Evolutionary conservation across 495 filamentous ascomycete species (phyloP).

Genomic region (Penicillium bialowiezense): DNA sequence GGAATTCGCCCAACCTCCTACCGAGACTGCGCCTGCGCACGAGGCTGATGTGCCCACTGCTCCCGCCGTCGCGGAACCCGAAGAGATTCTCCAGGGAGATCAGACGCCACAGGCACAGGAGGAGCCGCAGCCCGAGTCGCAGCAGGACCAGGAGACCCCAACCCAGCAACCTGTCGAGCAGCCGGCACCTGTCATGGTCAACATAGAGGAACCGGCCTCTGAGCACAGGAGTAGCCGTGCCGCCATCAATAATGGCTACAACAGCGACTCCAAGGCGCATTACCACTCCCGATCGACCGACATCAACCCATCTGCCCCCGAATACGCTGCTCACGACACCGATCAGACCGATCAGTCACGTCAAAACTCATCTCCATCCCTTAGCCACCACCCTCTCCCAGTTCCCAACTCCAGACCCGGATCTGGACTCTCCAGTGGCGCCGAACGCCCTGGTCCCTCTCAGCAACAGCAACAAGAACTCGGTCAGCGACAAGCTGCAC

Average conservation of each 20-base stretch:
- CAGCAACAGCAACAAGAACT: constrained; percentile 41
- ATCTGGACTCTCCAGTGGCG: constrained; percentile 47
- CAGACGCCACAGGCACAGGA: constrained; percentile 16
- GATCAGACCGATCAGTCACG: constrained; percentile 42
- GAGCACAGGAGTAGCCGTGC: constrained; percentile 30
- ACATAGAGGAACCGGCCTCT: constrained; percentile 32
- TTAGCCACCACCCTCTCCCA: constrained; percentile 40
- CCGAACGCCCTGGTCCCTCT: constrained; percentile 39
- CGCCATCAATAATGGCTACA: constrained; percentile 36
- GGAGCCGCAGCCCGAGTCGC: background rate
- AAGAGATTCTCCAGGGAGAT: constrained; percentile 24
- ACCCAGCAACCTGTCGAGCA: constrained; percentile 22
- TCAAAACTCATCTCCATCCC: constrained; percentile 35
- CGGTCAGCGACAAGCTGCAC: constrained; percentile 41
- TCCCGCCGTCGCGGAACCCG: constrained; percentile 27
- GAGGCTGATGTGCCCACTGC: constrained; percentile 18
- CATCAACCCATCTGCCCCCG: constrained; percentile 40
- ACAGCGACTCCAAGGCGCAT: constrained; percentile 44
- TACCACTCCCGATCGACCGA: constrained; percentile 44
- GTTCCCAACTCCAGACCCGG: constrained; percentile 48
- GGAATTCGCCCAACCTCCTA: constrained; percentile 27
- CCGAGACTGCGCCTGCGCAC: constrained; percentile 20
- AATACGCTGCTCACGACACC: constrained; percentile 40
- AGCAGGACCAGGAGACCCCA: constrained; percentile 4
- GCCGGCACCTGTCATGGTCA: constrained; percentile 20